These are phyloP conservation scores for Dalbergia cultrata DNA, from an alignment of 306 rosid genomes.

Conservation along the genomic window DNA sequence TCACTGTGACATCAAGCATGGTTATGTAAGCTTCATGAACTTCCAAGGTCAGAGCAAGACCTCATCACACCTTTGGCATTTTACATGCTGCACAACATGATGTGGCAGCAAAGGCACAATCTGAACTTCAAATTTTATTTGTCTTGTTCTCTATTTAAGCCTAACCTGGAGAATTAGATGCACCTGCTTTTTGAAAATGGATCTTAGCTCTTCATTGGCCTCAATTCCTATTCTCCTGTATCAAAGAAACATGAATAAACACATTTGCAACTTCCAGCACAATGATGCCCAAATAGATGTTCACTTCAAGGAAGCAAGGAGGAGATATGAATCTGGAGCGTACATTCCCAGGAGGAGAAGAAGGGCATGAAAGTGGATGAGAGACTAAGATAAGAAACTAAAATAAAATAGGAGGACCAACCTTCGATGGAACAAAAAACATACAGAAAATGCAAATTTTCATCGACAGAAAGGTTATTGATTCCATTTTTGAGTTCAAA, in stretches of 20 bases:
- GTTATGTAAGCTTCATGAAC: slow-evolving; percentile 40
- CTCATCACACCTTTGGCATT: slow-evolving; percentile 34
- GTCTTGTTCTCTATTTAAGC: slow-evolving; percentile 58
- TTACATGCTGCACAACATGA: slow-evolving; percentile 46
- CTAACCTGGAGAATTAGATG: slow-evolving; percentile 92
- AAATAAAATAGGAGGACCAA: not conserved
- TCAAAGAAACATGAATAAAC: slow-evolving; percentile 29
- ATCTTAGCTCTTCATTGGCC: slow-evolving; percentile 95
- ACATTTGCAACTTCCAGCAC: slow-evolving; percentile 5
- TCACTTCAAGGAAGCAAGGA: not conserved
- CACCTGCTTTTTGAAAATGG: slow-evolving; percentile 86
- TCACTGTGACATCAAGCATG: slow-evolving; percentile 36
- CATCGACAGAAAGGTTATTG: not conserved
- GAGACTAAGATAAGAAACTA: slow-evolving; percentile 16
- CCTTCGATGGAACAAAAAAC: not conserved
- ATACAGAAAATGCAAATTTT: slow-evolving; percentile 4
- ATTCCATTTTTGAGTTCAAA: slow-evolving; percentile 14
- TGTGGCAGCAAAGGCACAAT: slow-evolving; percentile 41
- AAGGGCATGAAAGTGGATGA: not conserved
- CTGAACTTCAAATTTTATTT: slow-evolving; percentile 22
- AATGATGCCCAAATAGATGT: slow-evolving; percentile 29
- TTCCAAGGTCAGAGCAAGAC: slow-evolving; percentile 7
- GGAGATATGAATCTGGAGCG: slow-evolving; percentile 20
- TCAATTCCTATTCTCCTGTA: slow-evolving; percentile 95
- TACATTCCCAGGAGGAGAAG: not conserved